phyloP scores from a whole-genome alignment of 805 yeast species.

The Spathaspora boniae region DNA sequence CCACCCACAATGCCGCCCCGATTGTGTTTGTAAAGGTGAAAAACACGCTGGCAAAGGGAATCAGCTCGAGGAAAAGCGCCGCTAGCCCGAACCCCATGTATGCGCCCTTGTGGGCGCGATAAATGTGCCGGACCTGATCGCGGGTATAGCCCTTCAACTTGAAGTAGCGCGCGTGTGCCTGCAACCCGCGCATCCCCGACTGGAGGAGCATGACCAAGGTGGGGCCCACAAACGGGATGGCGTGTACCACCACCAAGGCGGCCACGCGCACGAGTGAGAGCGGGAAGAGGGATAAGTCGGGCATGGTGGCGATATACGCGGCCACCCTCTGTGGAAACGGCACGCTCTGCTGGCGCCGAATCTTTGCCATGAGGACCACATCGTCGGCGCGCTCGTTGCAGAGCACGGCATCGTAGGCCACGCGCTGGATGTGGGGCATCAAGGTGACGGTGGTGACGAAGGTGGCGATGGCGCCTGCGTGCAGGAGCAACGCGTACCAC shows the following conservation, averaged over 20 bases:
- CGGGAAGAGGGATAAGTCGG: constrained; percentile 37
- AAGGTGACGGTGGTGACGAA: constrained; percentile 39
- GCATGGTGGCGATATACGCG: constrained; percentile 28
- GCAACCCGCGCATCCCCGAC: constrained; percentile 53
- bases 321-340: constrained; percentile 28
- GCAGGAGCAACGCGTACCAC: constrained; percentile 42
- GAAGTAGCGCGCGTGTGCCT: constrained; percentile 54
- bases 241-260: constrained; percentile 35
- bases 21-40: constrained; percentile 56
- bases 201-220: constrained; percentile 45
- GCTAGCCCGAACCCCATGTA: constrained; percentile 53
- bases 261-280: constrained; percentile 36
- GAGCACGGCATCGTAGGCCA: constrained; percentile 47
- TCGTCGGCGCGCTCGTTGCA: constrained; percentile 44
- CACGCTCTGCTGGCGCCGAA: constrained; percentile 26
- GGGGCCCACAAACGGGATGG: constrained; percentile 61
- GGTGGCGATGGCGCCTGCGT: constrained; percentile 38
- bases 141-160: constrained; percentile 49
- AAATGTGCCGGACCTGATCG: constrained; percentile 37
- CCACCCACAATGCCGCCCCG: constrained; percentile 68
- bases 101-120: constrained; percentile 34
- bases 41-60: constrained; percentile 52
- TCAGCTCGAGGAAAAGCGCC: constrained; percentile 47
- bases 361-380: constrained; percentile 38
- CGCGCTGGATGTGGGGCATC: constrained; percentile 46